Evolutionary conservation across 2,329 filamentous ascomycete genomes (phyloP).

Genomic region (Lachnellula willkommii): DNA sequence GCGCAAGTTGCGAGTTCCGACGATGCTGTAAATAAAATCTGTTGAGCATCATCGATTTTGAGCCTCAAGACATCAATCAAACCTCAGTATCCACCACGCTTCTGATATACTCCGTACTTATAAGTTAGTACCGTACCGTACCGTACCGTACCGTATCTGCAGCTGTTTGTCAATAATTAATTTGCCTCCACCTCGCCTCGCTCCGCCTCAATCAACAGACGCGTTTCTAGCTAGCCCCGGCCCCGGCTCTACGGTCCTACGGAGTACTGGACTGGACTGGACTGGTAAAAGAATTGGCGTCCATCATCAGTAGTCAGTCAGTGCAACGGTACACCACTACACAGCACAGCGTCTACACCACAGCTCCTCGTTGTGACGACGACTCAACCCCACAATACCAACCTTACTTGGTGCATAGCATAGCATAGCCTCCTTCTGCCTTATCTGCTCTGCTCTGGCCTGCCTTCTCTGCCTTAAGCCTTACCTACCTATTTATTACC

Average conservation of each 20-base stretch:
- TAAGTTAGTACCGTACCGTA: too few species aligned
- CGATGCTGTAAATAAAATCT: too few species aligned
- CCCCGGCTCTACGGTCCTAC: neutral
- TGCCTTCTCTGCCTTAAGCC: neutral
- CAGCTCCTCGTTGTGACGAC: neutral
- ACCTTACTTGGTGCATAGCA: neutral
- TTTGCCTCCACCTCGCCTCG: neutral
- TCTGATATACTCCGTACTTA: too few species aligned
- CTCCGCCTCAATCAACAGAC: neutral
- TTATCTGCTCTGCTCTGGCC: neutral
- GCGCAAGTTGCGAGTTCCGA: too few species aligned
- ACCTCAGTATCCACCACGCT: too few species aligned
- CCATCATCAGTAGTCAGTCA: neutral
- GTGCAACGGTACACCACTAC: neutral
- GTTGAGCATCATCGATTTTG: too few species aligned
- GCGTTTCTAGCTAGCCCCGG: neutral
- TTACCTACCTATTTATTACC: neutral
- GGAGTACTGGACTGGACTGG: too few species aligned
- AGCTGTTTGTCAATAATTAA: neutral
- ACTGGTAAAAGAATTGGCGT: neutral
- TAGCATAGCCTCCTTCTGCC: neutral
- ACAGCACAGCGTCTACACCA: neutral
- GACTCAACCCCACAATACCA: neutral
- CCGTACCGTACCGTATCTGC: too few species aligned
- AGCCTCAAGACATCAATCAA: too few species aligned